Evolutionary conservation across 2,329 filamentous ascomycete species (phyloP).

Genomic region (Fusarium coicis): DNA sequence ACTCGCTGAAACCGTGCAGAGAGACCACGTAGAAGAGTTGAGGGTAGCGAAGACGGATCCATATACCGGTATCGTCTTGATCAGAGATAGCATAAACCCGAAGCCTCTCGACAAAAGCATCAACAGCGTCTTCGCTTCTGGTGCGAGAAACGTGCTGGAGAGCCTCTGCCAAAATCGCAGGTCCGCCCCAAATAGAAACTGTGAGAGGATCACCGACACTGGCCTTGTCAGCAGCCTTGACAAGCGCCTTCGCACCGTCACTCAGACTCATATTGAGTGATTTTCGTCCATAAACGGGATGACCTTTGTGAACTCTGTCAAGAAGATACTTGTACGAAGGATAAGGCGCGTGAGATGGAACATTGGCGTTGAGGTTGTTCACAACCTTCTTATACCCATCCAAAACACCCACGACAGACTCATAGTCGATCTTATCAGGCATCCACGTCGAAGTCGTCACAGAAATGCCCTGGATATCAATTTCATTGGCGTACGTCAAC

Average conservation of each 20-base stretch:
- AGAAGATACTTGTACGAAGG: neutral
- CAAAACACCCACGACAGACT: conserved; percentile 47
- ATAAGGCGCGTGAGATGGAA: neutral
- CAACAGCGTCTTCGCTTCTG: conserved; percentile 44
- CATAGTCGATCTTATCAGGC: conserved; percentile 42
- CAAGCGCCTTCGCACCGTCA: conserved; percentile 55
- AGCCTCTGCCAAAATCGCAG: conserved; percentile 62
- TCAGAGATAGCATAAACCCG: conserved; percentile 67
- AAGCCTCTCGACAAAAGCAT: conserved; percentile 53
- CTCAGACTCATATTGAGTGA: conserved; percentile 30
- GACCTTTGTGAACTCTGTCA: neutral
- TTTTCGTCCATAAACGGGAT: conserved; percentile 39
- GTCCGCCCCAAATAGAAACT: conserved; percentile 63
- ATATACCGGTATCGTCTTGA: conserved; percentile 66
- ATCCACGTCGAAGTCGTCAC: conserved; percentile 59
- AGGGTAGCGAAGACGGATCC: conserved; percentile 64
- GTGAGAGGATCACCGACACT: conserved; percentile 54
- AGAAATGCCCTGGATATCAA: conserved; percentile 55
- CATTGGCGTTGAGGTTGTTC: conserved; percentile 18
- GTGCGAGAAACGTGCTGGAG: conserved; percentile 51
- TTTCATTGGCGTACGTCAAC: conserved; percentile 57
- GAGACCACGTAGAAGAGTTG: conserved; percentile 65
- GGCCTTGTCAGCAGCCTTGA: conserved; percentile 34
- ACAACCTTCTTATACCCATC: conserved; percentile 43
- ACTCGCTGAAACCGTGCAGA: conserved; percentile 65